Percentiles rank a stretch among this genome's conserved stretches.
Evolutionary conservation across 495 filamentous ascomycete genomes (phyloP).

Genomic region (Trichoderma parareesei): DNA sequence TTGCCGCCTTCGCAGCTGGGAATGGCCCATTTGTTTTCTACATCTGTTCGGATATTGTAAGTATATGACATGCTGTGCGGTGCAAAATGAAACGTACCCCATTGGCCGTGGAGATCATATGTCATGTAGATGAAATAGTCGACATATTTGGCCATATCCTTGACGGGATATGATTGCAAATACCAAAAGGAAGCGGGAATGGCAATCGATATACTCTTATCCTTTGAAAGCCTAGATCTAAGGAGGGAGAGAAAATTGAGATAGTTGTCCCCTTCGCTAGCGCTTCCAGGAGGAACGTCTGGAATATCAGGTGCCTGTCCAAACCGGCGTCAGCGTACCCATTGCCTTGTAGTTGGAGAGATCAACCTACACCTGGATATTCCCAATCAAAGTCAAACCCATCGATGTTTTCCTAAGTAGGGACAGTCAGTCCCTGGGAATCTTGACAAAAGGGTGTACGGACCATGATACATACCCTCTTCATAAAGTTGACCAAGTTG

Average conservation of each 20-base stretch:
- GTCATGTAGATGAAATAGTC: constrained; percentile 29
- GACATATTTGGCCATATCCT: constrained; percentile 18
- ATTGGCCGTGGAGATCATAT: constrained; percentile 25
- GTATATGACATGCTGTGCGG: neutral
- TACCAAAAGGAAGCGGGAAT: constrained; percentile 23
- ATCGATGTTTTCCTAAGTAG: neutral
- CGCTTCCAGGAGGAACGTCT: neutral
- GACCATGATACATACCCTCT: constrained; percentile 10
- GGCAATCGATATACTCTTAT: constrained; percentile 24
- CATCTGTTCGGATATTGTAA: constrained; percentile 12
- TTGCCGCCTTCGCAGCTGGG: constrained; percentile 28
- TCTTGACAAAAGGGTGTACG: too few relatives aligned
- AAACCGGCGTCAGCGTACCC: neutral
- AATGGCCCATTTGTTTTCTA: constrained; percentile 8
- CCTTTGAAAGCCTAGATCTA: constrained; percentile 15
- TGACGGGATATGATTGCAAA: constrained; percentile 17
- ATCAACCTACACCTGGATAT: constrained; percentile 2
- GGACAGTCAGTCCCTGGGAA: neutral
- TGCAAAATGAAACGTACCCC: constrained; percentile 11
- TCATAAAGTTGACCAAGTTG: constrained; percentile 29
- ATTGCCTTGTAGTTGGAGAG: neutral
- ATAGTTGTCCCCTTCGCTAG: constrained; percentile 20
- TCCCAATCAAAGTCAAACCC: constrained; percentile 1
- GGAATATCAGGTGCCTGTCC: neutral
- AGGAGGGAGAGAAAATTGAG: constrained; percentile 18